phyloP scores from a whole-genome alignment of 306 rosid species.

The Hylodesmum podocarpum region DNA sequence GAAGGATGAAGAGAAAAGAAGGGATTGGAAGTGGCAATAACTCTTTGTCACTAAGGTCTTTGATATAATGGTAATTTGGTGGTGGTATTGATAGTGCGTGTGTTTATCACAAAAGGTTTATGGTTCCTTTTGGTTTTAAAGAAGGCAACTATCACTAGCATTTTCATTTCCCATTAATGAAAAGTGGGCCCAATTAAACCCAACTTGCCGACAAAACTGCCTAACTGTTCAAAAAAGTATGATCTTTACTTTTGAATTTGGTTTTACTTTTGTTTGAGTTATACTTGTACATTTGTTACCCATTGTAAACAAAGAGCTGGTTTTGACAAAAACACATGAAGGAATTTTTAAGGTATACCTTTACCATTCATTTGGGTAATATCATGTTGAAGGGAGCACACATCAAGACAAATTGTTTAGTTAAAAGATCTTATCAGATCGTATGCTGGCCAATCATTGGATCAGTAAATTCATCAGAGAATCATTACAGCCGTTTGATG shows the following conservation, averaged over 20 bases:
- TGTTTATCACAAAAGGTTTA: conserved; percentile 66
- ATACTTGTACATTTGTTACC: conserved; percentile 2
- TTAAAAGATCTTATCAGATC: conserved; percentile 25
- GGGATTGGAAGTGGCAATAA: conserved; percentile 16
- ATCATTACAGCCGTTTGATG: conserved; percentile 29
- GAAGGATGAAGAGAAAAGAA: neutral
- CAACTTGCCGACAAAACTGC: conserved; percentile 51
- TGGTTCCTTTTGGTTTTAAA: conserved; percentile 49
- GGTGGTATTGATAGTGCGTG: conserved; percentile 64
- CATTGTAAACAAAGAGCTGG: neutral
- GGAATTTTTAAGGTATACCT: neutral
- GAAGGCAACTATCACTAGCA: conserved; percentile 31
- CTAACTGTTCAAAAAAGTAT: conserved; percentile 22
- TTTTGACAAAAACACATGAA: neutral
- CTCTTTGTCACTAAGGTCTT: conserved; percentile 32
- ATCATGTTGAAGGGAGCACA: neutral
- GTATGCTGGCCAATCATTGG: conserved; percentile 1
- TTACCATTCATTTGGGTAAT: conserved; percentile 29
- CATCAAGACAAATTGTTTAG: neutral
- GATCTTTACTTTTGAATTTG: neutral
- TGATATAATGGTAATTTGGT: conserved; percentile 54
- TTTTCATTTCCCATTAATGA: conserved; percentile 20
- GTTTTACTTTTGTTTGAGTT: conserved; percentile 1
- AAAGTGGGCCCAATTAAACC: conserved; percentile 36
- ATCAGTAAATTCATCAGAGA: conserved; percentile 25